Percentiles rank a stretch among this genome's conserved stretches.
Evolutionary conservation across 179 eudicot genomes (phyloP).

Genomic region (Silene noctiflora): DNA sequence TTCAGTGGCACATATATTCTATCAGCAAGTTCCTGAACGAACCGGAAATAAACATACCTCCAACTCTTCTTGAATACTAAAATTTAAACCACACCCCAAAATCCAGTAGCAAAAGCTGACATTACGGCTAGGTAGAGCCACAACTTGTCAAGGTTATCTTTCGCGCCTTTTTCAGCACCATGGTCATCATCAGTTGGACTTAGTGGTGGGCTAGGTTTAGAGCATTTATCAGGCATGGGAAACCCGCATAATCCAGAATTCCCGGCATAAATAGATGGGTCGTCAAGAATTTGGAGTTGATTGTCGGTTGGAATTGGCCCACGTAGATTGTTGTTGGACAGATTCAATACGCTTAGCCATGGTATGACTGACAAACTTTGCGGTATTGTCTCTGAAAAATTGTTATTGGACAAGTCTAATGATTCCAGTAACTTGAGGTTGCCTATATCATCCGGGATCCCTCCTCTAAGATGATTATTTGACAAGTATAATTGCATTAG

Average conservation of each 20-base stretch:
- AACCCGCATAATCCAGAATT: background rate
- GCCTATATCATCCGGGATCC: background rate
- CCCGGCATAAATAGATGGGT: conserved; percentile 8
- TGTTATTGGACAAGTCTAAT: background rate
- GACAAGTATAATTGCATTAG: background rate
- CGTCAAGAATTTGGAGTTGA: conserved; percentile 3
- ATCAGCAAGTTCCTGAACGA: background rate
- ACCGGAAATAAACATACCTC: conserved; percentile 1
- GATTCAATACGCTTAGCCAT: background rate
- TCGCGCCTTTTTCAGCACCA: background rate
- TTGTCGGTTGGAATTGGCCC: conserved; percentile 10
- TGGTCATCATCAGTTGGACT: background rate
- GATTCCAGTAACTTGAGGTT: background rate
- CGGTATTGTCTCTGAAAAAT: background rate
- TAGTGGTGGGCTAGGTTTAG: background rate
- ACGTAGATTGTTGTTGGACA: conserved; percentile 2
- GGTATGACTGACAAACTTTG: background rate
- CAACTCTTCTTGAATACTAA: background rate
- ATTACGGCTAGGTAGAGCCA: background rate
- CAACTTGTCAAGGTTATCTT: background rate
- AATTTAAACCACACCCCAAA: background rate
- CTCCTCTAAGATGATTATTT: conserved; percentile 2
- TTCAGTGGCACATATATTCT: background rate
- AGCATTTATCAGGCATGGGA: background rate
- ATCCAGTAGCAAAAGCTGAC: background rate